phyloP scores from a whole-genome alignment of 2,329 filamentous ascomycete species.

The Botryotinia convoluta region DNA sequence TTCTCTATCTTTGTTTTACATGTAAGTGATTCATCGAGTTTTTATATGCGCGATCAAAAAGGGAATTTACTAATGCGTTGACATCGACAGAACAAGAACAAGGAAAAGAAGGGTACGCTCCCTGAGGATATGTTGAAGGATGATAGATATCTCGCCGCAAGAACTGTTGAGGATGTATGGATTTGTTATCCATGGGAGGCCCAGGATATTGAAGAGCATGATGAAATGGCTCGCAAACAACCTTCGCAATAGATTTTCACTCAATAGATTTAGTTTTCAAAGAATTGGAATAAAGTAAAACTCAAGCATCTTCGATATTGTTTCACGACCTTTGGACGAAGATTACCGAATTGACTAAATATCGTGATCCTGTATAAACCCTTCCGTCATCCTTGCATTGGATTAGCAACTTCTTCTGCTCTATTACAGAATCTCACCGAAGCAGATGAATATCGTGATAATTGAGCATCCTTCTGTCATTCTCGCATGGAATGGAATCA shows the following conservation, averaged over 20 bases:
- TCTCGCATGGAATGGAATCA: neutral
- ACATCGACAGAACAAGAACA: conserved; percentile 80
- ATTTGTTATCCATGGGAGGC: conserved; percentile 99
- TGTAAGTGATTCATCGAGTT: conserved; percentile 44
- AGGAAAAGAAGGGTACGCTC: conserved; percentile 85
- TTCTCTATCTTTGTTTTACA: conserved; percentile 97
- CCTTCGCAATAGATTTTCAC: conserved; percentile 22
- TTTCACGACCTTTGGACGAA: neutral
- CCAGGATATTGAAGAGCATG: conserved; percentile 88
- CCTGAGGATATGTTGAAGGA: conserved; percentile 73
- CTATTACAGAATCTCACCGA: neutral
- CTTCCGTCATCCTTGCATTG: neutral
- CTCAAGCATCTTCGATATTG: neutral
- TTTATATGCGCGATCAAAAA: neutral
- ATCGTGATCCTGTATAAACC: neutral
- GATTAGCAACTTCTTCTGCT: too few species aligned
- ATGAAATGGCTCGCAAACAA: conserved; percentile 56
- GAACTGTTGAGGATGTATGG: conserved; percentile 92
- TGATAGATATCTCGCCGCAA: conserved; percentile 76
- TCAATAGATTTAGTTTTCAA: neutral
- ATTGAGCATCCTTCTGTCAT: neutral
- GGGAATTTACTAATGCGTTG: neutral
- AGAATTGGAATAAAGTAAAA: conserved; percentile 3
- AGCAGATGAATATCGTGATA: neutral
- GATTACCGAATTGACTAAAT: neutral